Base-by-base conservation (phyloP, 345 rosid species). In the Cardamine occulta region DNA sequence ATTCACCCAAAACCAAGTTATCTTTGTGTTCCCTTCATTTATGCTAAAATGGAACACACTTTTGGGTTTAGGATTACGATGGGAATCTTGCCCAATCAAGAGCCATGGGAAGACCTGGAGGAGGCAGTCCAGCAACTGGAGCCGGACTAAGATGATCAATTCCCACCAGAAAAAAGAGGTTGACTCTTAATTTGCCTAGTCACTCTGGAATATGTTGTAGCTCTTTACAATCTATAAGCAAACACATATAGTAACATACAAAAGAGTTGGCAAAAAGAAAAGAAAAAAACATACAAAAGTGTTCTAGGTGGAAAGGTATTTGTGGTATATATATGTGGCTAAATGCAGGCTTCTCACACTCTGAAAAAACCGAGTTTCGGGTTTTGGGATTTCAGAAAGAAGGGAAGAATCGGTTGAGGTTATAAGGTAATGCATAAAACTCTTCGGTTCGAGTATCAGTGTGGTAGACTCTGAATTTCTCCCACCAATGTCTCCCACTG, bases 401-500 rank as follows among this genome's bases (percentile, higher is more conserved):
- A 65, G 97, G 98, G 89, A 94, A 94, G 80, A 86, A 94, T 78
- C 93, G 79, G 67, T 85, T 90, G 7, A 94, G 95, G 57, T 83
- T 85, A 65, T 56, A 89, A 49, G 97, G 97, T 64, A 91, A 72
- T 13, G 92, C 78, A 64, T 94, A 90, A 74, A 91, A 90, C 68
- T 86, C 93, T 58, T 85, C 95, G 21, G 82, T 91, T 73, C 92
- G 81, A 15, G 81, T 32, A 79, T 94, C 97, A 19, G 83, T 71
- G 7, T 74, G 64, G 71, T 77, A 91, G 9, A 28, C 55, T 58
- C 87, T 78, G 79, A 94, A 94, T 77, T 88, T 91, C 32, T 34
- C 88, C 93, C 95, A 90, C 96, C 98, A 94, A 53, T 91, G 97
- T 66, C 97, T 83, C 54, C 97, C 97, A 66, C 89, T 86, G 77